Base-by-base conservation (phyloP, 805 yeast genomes). In the Priceomyces melissophilus region DNA sequence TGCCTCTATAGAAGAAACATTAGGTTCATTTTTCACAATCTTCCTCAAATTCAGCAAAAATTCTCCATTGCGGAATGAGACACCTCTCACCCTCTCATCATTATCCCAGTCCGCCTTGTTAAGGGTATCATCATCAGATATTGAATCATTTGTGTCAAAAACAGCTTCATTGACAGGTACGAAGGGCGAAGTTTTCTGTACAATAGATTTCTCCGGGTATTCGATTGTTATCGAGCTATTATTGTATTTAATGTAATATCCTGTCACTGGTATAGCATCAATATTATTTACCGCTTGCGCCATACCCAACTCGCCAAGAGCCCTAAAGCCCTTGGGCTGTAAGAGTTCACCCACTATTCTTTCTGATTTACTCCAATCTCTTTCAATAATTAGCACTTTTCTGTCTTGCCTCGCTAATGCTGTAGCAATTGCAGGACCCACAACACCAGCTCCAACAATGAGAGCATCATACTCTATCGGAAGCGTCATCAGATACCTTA, bases 391-490 rank as follows among this genome's bases (percentile, higher is more conserved):
- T 39, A 84, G 62, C 6, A 93, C 97, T 38, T 75, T 74, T 50
- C 96, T 75, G 26, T 98, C 98, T 55, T 87, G 95, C 52, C 91
- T 76, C 1, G 96, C 98, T 41, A 93, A 67, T 3, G 86, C 89
- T 1, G 89, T 84, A 33, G 97, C 97, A 13, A 91, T 73, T 41
- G 91, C 82, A 2, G 99, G 96, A 1, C 99, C 99, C 16, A 88
- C 83, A 14, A 91, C 96, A 41, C 99, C 99, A n/a, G 98, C 97
- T n/a, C 99, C 99, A 30, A 93, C 81, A 17, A 93, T 84, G 32
- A 91, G 81, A 38, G 83, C 91, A 57, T 93, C 99, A 63, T 79
- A 88, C 14, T 30, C 59, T 10, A 28, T n/a, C 3, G 39, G 3
- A n/a, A 12, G 30, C n/a, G n/a, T 32, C 40, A 39, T 43, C 25